Evolutionary conservation across 83 land plant genomes (phyloP).

Genomic region (Isoetes engelmannii): DNA sequence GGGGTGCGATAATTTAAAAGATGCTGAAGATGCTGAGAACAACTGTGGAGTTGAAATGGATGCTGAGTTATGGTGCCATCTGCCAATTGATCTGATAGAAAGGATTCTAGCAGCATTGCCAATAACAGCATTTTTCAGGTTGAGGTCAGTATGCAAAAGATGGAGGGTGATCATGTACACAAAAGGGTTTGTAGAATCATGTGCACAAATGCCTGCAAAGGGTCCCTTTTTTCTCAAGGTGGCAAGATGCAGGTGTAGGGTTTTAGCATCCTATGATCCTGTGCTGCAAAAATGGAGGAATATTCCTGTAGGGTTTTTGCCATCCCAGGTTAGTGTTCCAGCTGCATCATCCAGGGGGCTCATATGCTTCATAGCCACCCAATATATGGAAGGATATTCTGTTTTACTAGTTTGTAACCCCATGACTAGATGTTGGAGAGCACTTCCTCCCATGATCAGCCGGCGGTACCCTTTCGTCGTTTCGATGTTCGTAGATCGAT

Average conservation of each 20-base stretch:
- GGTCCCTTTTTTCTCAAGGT: constrained; percentile 26
- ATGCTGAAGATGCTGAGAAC: no score
- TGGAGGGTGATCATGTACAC: constrained; percentile 6
- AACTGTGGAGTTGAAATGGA: neutral
- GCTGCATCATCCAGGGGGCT: constrained; percentile 24
- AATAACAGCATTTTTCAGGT: constrained; percentile 1
- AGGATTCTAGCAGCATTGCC: neutral
- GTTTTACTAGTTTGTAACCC: constrained; percentile 29
- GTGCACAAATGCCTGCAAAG: constrained; percentile 19
- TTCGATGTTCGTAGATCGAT: constrained; percentile 14
- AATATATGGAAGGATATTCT: constrained; percentile 14
- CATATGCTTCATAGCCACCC: constrained; percentile 22
- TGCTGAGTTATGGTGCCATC: neutral
- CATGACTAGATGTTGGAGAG: constrained; percentile 25
- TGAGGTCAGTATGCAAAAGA: neutral
- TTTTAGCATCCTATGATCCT: constrained; percentile 21
- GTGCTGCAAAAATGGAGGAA: constrained; percentile 19
- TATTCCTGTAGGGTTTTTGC: constrained; percentile 22
- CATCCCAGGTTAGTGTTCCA: constrained; percentile 30
- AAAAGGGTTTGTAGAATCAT: constrained; percentile 7
- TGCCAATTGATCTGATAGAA: constrained; percentile 4
- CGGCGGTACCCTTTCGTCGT: constrained; percentile 22
- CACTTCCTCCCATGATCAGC: constrained; percentile 26
- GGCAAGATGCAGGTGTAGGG: constrained; percentile 20
- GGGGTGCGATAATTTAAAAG: no score